phyloP scores from a whole-genome alignment of 805 yeast genomes.

The Candida ponderosae region DNA sequence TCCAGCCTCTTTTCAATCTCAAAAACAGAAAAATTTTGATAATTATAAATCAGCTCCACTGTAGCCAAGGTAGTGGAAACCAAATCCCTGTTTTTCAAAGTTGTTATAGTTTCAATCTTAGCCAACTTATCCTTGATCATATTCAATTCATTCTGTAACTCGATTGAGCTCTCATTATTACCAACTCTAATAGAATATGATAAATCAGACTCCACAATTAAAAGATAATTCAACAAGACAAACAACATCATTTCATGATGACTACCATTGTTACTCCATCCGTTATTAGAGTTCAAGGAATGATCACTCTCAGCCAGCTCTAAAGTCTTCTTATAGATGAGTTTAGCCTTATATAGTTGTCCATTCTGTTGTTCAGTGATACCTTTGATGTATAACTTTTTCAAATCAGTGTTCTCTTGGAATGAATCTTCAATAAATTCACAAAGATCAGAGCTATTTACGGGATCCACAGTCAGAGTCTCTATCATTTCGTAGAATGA shows the following conservation, averaged over 20 bases:
- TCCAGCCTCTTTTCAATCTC: conserved; percentile 8
- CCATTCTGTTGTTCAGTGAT: conserved; percentile 11
- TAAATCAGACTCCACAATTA: conserved; percentile 10
- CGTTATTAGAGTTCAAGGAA: conserved; percentile 1
- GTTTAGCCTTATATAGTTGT: conserved; percentile 5
- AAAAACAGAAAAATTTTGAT: conserved; percentile 7
- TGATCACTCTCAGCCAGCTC: not conserved
- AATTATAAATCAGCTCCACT: conserved; percentile 9
- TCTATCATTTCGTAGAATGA: conserved; percentile 11
- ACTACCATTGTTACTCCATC: conserved; percentile 4
- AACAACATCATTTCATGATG: conserved; percentile 10
- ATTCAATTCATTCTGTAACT: conserved; percentile 4
- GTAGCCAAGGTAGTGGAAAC: conserved; percentile 6
- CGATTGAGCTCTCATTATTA: not conserved
- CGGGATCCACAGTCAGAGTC: conserved; percentile 3
- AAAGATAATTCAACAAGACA: conserved; percentile 6
- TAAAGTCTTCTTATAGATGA: conserved; percentile 1
- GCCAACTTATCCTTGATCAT: conserved; percentile 2
- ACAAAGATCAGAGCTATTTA: not conserved
- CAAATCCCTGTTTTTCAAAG: conserved; percentile 7
- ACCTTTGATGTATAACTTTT: conserved; percentile 6
- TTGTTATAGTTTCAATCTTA: conserved; percentile 1
- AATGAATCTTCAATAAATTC: conserved; percentile 3
- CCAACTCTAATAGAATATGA: conserved; percentile 3
- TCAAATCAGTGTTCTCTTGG: not conserved